Base-by-base conservation (phyloP, 2,329 filamentous ascomycete genomes). In the Colletotrichum euphorbiae region DNA sequence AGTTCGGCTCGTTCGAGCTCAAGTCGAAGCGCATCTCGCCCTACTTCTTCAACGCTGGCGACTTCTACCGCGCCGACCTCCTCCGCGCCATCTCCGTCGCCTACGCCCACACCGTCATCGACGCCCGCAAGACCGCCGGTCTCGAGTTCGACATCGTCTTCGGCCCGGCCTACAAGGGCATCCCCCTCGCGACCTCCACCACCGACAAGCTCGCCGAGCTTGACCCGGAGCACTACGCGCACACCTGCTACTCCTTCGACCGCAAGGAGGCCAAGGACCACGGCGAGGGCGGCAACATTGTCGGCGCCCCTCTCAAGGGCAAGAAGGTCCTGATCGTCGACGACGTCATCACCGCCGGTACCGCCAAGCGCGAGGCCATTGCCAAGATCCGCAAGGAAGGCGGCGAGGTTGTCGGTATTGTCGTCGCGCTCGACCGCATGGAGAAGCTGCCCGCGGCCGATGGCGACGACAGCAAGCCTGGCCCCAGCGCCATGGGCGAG, bases 1-100 rank as follows among this genome's bases (percentile, higher is more conserved):
- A 90, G 76, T 96, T 96, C 78, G 93, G 93, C 79, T 89, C 86
- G 77, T 96, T 93, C 82, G 92, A 91, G 74, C 89, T 99, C 77
- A 99, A 99, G 83, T 98, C 94, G 61, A 93, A 93, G 81, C 93
- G 95, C 75, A 85, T 85, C 74, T 97, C 94, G 12, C 96, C 96
- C 46, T 98, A 98, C 87, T 98, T 98, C 85, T 97, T 98, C 89
- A 98, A 97, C 80, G 94, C 94, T 52, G 94, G 94, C 69, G 89
- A 93, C 75, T 97, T 98, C 81, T 93, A 96, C 85, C 90, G 90
- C 59, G 91, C 91, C 21, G 86, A 90, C 70, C 88, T 97, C 33
- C 89, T 97, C 71, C 87, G 87, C 70, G 89, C 93, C 64, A 92
- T 97, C 73, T 88, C 91, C 59, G 87, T 89, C 45, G 94, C 95